Evolutionary conservation across 148 eudicot genomes (phyloP), one percentile per base, ranked within the genome.

Genomic region (Vaccinium corymbosum): DNA sequence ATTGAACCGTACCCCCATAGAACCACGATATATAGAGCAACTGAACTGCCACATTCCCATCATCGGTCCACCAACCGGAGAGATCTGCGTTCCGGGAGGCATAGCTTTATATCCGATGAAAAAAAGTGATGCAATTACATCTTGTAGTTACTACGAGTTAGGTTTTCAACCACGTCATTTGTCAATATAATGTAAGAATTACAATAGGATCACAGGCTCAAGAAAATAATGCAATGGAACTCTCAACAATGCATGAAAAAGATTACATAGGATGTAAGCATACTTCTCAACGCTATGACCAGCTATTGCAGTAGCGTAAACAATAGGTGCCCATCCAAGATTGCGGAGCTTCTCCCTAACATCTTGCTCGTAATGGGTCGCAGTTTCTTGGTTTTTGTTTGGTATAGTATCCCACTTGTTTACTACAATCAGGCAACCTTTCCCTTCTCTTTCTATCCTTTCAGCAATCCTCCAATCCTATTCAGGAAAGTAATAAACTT

Each of bases 351-450:
- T 97, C 84, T 80, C 88, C 83, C 99, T 90, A 22, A 97, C 98
- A 89, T 97, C 98, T 76, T 94, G 93, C 83, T 97, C 99, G 85
- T 97, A 97, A 55, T 90, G 78, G 48, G 83, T 81, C 49, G 98
- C 90, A 57, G 98, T 94, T 84, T 97, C 91, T 79, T 95, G 96
- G 83, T 93, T 94, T 86, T 97, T 97, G 83, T 95, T 90, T 42
- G 99, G 98, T 84, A 97, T 94, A 1, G 99, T 97, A 83, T 97
- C 99, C 99, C 99, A 95, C 85, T 97, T 97, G 90, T 97, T 97
- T 83, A 97, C 99, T 66, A 97, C 98, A 76, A 97, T 92, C 85
- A 97, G 88, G 88, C 98, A 97, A 80, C 98, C 98, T 86, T 97
- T 97, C 52, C 98, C 99, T 91, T 97, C 99, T 86, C 85, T 84